A percentile compares a stretch with the other conserved stretches of the same genome.
These are phyloP conservation scores for Barbarea vulgaris DNA, from an alignment of 345 rosid genomes.

Conservation along the genomic window DNA sequence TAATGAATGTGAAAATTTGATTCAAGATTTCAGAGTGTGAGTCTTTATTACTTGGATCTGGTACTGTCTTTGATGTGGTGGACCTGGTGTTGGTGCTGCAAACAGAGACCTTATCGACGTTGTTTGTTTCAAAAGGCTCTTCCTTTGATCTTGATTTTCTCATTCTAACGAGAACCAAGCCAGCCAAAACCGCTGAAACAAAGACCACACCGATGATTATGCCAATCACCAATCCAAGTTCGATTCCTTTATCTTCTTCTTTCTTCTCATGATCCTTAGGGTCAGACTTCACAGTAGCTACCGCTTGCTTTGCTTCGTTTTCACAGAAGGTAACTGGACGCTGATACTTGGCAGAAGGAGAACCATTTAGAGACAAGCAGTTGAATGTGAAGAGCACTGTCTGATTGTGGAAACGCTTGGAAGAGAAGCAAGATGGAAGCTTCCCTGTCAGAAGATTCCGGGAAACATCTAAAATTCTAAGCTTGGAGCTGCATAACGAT, in stretches of 20 bases:
- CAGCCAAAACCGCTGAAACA: constrained; percentile 44
- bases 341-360: constrained; percentile 52
- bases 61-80: constrained; percentile 38
- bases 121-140: constrained; percentile 28
- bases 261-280: constrained; percentile 30
- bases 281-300: constrained; percentile 59
- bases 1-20: constrained; percentile 12
- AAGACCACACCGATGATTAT: constrained; percentile 65
- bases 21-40: constrained; percentile 26
- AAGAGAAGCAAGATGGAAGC: constrained; percentile 58
- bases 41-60: constrained; percentile 37
- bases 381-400: constrained; percentile 73
- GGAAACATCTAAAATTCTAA: constrained; percentile 66
- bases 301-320: constrained; percentile 73
- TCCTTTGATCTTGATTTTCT: constrained; percentile 26
- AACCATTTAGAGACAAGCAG: constrained; percentile 56
- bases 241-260: constrained; percentile 44
- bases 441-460: constrained; percentile 73
- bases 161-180: constrained; percentile 51
- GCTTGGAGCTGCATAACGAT: constrained; percentile 53
- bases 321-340: constrained; percentile 68
- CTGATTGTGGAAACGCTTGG: constrained; percentile 44
- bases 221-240: constrained; percentile 59
- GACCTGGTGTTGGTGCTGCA: constrained; percentile 38
- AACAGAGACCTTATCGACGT: constrained; percentile 35